phyloP scores from a whole-genome alignment of 441 rosid genomes.

The Erodium texanum region DNA sequence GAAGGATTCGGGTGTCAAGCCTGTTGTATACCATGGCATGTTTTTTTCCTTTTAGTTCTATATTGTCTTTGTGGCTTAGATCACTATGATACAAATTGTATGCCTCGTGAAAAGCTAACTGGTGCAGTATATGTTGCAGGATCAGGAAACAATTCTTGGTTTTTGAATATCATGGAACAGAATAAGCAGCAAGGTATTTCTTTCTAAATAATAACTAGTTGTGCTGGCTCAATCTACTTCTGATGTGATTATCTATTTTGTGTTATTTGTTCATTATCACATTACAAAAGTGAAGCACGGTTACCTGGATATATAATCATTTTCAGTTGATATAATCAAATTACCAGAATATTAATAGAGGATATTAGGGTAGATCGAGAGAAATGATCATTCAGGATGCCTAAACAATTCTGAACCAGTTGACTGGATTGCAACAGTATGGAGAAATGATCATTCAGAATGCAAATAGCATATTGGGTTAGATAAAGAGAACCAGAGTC shows the following conservation, averaged over 20 bases:
- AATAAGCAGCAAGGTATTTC: slow-evolving; percentile 70
- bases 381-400: too few species aligned
- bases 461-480: background rate
- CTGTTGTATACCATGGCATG: slow-evolving; percentile 75
- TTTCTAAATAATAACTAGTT: background rate
- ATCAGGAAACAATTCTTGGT: slow-evolving; percentile 61
- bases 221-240: background rate
- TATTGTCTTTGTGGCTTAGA: slow-evolving; percentile 15
- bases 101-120: slow-evolving; percentile 21
- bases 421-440: background rate
- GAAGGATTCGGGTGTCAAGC: slow-evolving; percentile 89
- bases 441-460: background rate
- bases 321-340: background rate
- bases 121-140: slow-evolving; percentile 42
- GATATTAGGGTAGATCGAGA: too few species aligned
- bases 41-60: slow-evolving; percentile 22
- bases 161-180: slow-evolving; percentile 58
- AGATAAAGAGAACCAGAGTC: background rate
- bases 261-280: background rate
- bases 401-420: background rate
- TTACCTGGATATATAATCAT: background rate
- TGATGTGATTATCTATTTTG: background rate
- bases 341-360: background rate
- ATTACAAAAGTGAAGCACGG: background rate
- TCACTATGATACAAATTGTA: slow-evolving; percentile 3